These are phyloP conservation scores for Annona squamosa DNA, from an alignment of 164 flowering plant genomes.

Conservation along the genomic window DNA sequence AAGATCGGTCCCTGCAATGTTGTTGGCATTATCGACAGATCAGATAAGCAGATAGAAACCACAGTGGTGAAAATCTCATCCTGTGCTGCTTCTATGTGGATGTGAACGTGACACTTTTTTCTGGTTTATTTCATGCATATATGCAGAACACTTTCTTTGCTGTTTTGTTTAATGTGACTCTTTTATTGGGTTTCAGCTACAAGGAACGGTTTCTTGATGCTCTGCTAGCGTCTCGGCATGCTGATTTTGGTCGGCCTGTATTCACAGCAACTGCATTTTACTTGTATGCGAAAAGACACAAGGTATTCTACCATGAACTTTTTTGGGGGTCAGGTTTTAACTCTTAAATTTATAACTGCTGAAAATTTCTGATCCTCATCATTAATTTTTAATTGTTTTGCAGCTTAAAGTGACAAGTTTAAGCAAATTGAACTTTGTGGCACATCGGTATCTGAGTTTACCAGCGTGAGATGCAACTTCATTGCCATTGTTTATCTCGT, in stretches of 20 bases:
- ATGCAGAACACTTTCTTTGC: background rate
- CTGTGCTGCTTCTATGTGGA: too few species aligned
- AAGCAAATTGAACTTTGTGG: slow-evolving; percentile 91
- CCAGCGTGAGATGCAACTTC: slow-evolving; percentile 74
- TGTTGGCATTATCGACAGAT: too few species aligned
- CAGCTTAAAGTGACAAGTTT: slow-evolving; percentile 92
- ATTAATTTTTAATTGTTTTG: background rate
- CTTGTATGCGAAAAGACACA: slow-evolving; percentile 79
- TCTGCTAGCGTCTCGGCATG: slow-evolving; percentile 69
- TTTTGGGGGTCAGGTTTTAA: too few species aligned
- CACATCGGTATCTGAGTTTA: slow-evolving; percentile 77
- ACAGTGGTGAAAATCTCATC: too few species aligned
- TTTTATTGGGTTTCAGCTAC: slow-evolving; percentile 49
- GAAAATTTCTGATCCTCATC: slow-evolving; percentile 3
- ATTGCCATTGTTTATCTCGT: too few species aligned
- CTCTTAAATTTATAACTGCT: too few species aligned
- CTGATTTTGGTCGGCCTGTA: slow-evolving; percentile 82
- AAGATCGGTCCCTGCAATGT: too few species aligned
- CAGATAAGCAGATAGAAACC: too few species aligned
- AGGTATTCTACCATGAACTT: slow-evolving; percentile 39
- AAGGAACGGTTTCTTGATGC: slow-evolving; percentile 73
- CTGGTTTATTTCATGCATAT: too few species aligned
- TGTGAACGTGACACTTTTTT: too few species aligned
- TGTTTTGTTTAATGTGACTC: too few species aligned
- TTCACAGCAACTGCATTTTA: slow-evolving; percentile 91